Evolutionary conservation across 2,329 filamentous ascomycete genomes (phyloP), one percentile per base, ranked within the genome.

Genomic region (Phialocephala sp.): DNA sequence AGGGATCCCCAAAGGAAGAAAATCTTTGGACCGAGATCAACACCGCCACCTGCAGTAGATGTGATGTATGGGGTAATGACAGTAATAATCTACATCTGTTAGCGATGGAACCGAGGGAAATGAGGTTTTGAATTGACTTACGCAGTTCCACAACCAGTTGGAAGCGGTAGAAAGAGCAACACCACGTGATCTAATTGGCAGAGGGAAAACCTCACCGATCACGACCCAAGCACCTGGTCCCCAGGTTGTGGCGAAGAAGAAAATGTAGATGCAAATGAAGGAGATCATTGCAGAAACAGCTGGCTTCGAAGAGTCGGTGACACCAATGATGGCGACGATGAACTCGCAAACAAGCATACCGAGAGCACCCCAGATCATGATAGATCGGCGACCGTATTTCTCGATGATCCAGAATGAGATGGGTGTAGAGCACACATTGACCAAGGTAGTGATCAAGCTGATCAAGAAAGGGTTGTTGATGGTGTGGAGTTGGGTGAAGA

Each of bases 301-400:
- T 20, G 95, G 86, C 62, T 92, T 91, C 85, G 90, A 94, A 78
- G 84, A 83, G 73, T 86, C 83, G 37, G 70, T 71, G 22, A 72
- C 69, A 50, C 74, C 74, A 22, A 76, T 63, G 69, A 95, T 93
- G 75, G 88, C 93, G 66, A 94, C 91, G 76, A 97, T 82, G 84
- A 95, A 95, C 80, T 96, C 90, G 83, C 91, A 94, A 74, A 94
- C 77, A 37, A 94, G 81, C 93, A 97, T 97, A 73, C 91, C 91
- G 6, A 89, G 67, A 39, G 91, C 92, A 74, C 93, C 93, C 76
- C 84, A 85, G 78, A 97, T 85, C 72, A 97, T 89, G 66, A 97
- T 87, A 60, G 86, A 83, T 69, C 93, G 91, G 76, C 93, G 92
- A 71, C 93, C 93, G 71, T 93, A 86, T 74, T 82, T 87, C 83